Base-by-base conservation (phyloP, 148 eudicot species). In the Diospyros kaki region DNA sequence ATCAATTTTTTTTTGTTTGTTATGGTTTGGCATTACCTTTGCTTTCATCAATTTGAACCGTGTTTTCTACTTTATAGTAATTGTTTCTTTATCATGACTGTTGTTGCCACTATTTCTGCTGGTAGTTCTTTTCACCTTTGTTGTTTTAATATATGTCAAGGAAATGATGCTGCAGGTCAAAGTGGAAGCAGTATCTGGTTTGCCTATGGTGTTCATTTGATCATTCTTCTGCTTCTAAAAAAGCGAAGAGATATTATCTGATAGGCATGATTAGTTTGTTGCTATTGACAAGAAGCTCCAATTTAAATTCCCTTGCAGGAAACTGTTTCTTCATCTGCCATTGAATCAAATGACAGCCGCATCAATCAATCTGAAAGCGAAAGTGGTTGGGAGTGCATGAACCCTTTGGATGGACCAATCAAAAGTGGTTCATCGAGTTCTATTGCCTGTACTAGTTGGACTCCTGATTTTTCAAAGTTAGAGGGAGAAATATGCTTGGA, bases 401-500 rank as follows among this genome's bases (percentile, higher is more conserved):
- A 78, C 64, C 75, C 70, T 58, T 65, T 63, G 54, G 85, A 68
- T 72, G 88, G 73, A 73, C 50, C 63, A 50, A 80, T 41, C 10
- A 78, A 81, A 79, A 79, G 52, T 78, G 83, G 72, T 72, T 68
- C 86, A 46, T 56, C 81, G 4, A 80, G 56, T 71, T 79, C 86
- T 74, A 28, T 79, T 42, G 45, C 69, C 61, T 66, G 76, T 74
- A 15, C 76, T 80, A 78, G 80, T 79, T 79, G 44, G 18, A 85
- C 83, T 77, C 98, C 98, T 68, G 85, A 93, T 79, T 96, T 96
- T 78, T 89, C 97, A 53, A 81, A 79, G 85, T 74, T 93, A 72
- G 76, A 89, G 75, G 98, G 98, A 51, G 90, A 91, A 83, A 86
- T 96, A 74, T 77, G 87, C 84, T 79, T 96, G 83, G 97, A 96